phyloP scores from a whole-genome alignment of 495 filamentous ascomycete genomes.

The Diplogelasinospora grovesii region DNA sequence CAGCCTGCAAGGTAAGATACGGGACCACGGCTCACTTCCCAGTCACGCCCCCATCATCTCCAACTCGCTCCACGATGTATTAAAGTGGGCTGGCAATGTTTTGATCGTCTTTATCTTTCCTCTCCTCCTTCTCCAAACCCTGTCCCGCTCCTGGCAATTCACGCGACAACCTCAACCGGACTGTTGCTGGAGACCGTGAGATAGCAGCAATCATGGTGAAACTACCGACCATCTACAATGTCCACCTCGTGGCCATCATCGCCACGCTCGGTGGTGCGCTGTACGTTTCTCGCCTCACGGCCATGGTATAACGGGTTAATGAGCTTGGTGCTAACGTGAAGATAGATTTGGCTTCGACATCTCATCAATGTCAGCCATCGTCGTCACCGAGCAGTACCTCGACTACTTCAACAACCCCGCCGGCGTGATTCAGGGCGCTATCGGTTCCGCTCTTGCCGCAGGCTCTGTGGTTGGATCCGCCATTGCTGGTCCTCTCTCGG shows the following conservation, averaged over 20 bases:
- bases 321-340: too few species aligned
- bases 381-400: constrained; percentile 62
- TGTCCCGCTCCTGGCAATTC: not conserved
- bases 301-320: too few species aligned
- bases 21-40: not conserved
- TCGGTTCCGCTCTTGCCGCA: constrained; percentile 58
- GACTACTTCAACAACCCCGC: constrained; percentile 60
- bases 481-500: constrained; percentile 58
- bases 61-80: too few species aligned
- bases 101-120: too few species aligned
- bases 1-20: not conserved
- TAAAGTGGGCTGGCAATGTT: too few species aligned
- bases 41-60: not conserved
- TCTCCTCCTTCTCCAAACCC: not conserved
- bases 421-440: constrained; percentile 57
- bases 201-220: constrained; percentile 4
- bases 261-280: constrained; percentile 56
- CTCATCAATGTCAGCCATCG: constrained; percentile 65
- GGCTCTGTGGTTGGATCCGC: constrained; percentile 61
- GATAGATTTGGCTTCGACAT: constrained; percentile 59
- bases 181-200: not conserved
- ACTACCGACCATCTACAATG: constrained; percentile 52
- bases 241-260: constrained; percentile 56
- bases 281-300: constrained; percentile 21
- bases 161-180: not conserved